Evolutionary conservation across 2,329 filamentous ascomycete species (phyloP).

Genomic region (Aaosphaeria pasadenensis): DNA sequence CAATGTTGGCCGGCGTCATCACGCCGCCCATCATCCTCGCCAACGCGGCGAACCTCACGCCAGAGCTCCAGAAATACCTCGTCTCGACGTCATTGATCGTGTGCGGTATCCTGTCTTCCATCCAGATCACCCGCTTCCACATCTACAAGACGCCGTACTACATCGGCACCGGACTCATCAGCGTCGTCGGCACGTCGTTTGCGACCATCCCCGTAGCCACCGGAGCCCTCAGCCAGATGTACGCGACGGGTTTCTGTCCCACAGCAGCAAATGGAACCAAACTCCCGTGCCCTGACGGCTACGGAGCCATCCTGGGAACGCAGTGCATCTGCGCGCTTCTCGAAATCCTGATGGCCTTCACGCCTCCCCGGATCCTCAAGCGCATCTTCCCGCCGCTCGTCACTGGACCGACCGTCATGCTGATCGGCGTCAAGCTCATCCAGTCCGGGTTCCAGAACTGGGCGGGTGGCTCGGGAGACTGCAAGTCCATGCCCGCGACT

Average conservation of each 20-base stretch:
- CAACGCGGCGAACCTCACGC: conserved; percentile 61
- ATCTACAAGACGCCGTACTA: conserved; percentile 67
- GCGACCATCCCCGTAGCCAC: conserved; percentile 71
- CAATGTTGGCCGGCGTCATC: conserved; percentile 68
- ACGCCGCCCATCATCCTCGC: conserved; percentile 74
- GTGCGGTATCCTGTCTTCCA: conserved; percentile 68
- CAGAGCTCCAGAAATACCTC: conserved; percentile 67
- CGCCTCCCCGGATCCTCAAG: conserved; percentile 65
- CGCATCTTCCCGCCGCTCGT: conserved; percentile 76
- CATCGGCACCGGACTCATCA: conserved; percentile 69
- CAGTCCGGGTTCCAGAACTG: conserved; percentile 71
- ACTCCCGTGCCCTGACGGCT: conserved; percentile 72
- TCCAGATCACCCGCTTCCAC: conserved; percentile 77
- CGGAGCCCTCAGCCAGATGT: conserved; percentile 74
- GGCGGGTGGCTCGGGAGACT: conserved; percentile 70
- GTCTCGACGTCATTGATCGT: conserved; percentile 78
- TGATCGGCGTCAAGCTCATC: conserved; percentile 73
- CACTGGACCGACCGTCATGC: conserved; percentile 64
- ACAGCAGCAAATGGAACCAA: conserved; percentile 59
- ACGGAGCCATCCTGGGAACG: conserved; percentile 73
- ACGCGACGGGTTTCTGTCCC: conserved; percentile 67
- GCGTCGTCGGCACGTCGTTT: conserved; percentile 77
- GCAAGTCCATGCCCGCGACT: conserved; percentile 40
- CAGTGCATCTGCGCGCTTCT: conserved; percentile 49
- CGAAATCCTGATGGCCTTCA: conserved; percentile 72